Base-by-base conservation (phyloP, 495 filamentous ascomycete species). In the Daldinia bambusicola region DNA sequence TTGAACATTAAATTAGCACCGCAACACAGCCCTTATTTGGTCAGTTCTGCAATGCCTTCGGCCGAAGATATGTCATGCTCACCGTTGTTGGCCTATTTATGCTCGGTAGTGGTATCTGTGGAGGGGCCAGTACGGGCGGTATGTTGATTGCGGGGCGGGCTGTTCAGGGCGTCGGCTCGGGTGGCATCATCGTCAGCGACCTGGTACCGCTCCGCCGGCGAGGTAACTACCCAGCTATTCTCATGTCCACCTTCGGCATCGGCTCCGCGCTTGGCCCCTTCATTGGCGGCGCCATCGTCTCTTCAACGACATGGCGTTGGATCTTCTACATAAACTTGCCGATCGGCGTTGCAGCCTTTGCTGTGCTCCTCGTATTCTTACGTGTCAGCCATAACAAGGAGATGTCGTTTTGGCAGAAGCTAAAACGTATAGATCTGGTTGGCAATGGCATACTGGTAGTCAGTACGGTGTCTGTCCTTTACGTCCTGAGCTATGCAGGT, bases 161-260 rank as follows among this genome's bases (percentile, higher is more conserved):
- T 0, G 80, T 95, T 34, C 92, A 95, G 73, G 92, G 92, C 61
- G 79, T 89, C 16, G 93, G 92, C 12, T 89, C 89, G 38, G 92
- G 91, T 64, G 92, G 93, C 1, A 84, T 93, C 34, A 36, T 36
- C 34, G 7, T 36, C 5, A 36, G 6, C 34, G 34, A 36, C 34
- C 7, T 43, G n/a, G n/a, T 43, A 43, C 40, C 40, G 4, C 6
- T 16, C 14, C 4, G 40, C 4, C 13, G n/a, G 6, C 14, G 14
- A 43, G 3, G n/a, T 2, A n/a, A n/a, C 0, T 43, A n/a, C n/a
- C 6, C n/a, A 16, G 40, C n/a, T 6, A n/a, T 43, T 6, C 14
- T 5, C 13, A 43, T 43, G n/a, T 13, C n/a, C 5, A 6, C 13
- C n/a, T 2, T 1, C 6, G n/a, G 13, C 4, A 7, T 43, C 6